phyloP scores from a whole-genome alignment of 2,329 filamentous ascomycete genomes.

The Pseudopithomyces maydicus region DNA sequence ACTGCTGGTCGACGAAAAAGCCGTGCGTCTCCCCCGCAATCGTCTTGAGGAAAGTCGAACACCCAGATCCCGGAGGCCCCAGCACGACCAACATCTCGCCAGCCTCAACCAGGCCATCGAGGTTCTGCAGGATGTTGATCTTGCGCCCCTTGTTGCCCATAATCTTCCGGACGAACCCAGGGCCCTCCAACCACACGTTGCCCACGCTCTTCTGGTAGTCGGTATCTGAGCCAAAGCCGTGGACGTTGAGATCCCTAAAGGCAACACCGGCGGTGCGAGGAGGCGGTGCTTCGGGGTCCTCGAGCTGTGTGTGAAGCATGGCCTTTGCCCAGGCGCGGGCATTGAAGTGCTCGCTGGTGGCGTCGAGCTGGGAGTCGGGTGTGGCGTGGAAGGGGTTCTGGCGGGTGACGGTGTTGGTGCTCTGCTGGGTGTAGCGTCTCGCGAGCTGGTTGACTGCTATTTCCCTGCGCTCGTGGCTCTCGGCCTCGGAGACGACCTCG shows the following conservation, averaged over 20 bases:
- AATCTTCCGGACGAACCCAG: constrained; percentile 44
- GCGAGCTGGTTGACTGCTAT: constrained; percentile 49
- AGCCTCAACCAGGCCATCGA: constrained; percentile 70
- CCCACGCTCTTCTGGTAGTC: constrained; percentile 59
- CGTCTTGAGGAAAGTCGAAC: constrained; percentile 84
- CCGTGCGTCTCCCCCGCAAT: constrained; percentile 83
- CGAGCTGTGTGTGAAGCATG: constrained; percentile 53
- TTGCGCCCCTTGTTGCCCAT: constrained; percentile 41
- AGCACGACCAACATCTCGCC: constrained; percentile 79
- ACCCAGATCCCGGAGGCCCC: constrained; percentile 71
- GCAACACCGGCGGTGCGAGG: constrained; percentile 53
- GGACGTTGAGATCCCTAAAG: constrained; percentile 54
- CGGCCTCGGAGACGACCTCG: constrained; percentile 15
- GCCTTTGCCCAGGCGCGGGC: constrained; percentile 56
- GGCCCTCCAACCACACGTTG: constrained; percentile 51
- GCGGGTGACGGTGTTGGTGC: constrained; percentile 44
- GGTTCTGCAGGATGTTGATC: constrained; percentile 69
- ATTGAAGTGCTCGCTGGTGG: constrained; percentile 53
- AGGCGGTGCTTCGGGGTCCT: constrained; percentile 49
- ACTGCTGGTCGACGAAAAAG: constrained; percentile 70
- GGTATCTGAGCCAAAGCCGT: constrained; percentile 54
- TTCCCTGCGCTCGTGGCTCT: constrained; percentile 35
- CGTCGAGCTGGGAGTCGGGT: constrained; percentile 52
- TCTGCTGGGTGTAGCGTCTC: constrained; percentile 47
- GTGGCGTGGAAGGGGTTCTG: constrained; percentile 47